Evolutionary conservation across 345 rosid species (phyloP), one percentile per base, ranked within the genome.

Genomic region (Gossypium turneri): DNA sequence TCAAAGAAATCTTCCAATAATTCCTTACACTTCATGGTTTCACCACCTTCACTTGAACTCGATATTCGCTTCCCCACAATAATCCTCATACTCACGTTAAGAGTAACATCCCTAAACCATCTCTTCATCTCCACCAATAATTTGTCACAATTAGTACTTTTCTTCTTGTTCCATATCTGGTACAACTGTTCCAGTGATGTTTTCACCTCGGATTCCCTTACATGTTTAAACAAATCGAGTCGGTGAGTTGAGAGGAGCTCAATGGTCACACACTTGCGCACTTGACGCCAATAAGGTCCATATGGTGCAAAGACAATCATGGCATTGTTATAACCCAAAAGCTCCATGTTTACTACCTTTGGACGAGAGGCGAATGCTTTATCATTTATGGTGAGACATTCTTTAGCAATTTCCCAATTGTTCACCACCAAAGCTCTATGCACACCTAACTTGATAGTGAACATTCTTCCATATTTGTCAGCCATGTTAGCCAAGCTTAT

Each of bases 201-300:
- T 3, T 19, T 75, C 11, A 79, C 45, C 64, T 77, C 83, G 1
- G 77, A 52, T n/a, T 59, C 81, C 12, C 78, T 74, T 0, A 79
- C 70, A 24, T 64, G 47, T 51, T 58, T 64, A 38, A 85, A 75
- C 68, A 48, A 68, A 25, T 75, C 78, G 6, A 85, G 79, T 41
- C 77, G 79, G 59, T 52, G 76, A 77, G 27, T 74, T 1, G 86
- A 85, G 66, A 85, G 84, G 47, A 85, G 76, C 78, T 85, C 81
- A 2, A 61, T 17, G 0, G 76, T 77, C 1, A 1, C 38, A 29
- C 38, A 4, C 38, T 29, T 29, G 38, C 38, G 38, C 38, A 29
- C 38, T 29, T 67, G 72, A 2, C 84, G 85, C 89, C 85, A 81
- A 45, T 73, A 78, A 2, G 78, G 73, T 6, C 85, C 82, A 12